Evolutionary conservation across 805 yeast genomes (phyloP), one percentile per base, ranked within the genome.

Genomic region (Candida boleticola): DNA sequence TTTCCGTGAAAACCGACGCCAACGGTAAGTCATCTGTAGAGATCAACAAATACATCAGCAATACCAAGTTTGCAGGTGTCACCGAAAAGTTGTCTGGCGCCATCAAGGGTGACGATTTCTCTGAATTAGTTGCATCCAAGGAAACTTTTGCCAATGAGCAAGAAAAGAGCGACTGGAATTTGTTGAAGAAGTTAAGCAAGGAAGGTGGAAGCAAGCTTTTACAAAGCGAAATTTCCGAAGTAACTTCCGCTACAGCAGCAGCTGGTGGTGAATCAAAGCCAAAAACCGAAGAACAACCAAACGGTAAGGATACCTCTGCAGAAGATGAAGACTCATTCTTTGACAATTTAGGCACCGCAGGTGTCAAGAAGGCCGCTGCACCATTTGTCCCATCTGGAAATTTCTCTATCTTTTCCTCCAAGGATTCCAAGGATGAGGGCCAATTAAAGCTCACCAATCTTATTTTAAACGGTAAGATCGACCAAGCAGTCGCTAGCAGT

Each of bases 401-500:
- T 2, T 83, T 83, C 60, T 61, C 68, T 23, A 51, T 82, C 11
- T 59, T 62, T 36, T 50, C 52, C 21, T 49, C 51, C 7, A 41
- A 51, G 14, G 59, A 70, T 14, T 61, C 76, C 14, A n/a, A n/a
- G n/a, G 76, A 71, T 5, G 57, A 59, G 3, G 79, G 80, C 31
- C 4, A 16, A 9, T 70, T 66, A 40, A 57, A 63, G 11, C 50
- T 66, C 29, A 53, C 63, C 36, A 58, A 59, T 42, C 57, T 63
- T 18, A 60, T 92, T 36, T 72, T 92, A 38, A 59, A 63, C 13
- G 89, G 89, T 45, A 75, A 88, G 39, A 63, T 76, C 37, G 76
- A 76, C 13, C 69, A 74, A 20, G 97, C 97, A 1, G 81, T 88
- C 10, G 76, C 82, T 26, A 55, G 73, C 20, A 80, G 92, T 49